These are phyloP conservation scores for Phytophthora palmivora DNA, from an alignment of 352 stramenopile genomes.

Conservation along the genomic window DNA sequence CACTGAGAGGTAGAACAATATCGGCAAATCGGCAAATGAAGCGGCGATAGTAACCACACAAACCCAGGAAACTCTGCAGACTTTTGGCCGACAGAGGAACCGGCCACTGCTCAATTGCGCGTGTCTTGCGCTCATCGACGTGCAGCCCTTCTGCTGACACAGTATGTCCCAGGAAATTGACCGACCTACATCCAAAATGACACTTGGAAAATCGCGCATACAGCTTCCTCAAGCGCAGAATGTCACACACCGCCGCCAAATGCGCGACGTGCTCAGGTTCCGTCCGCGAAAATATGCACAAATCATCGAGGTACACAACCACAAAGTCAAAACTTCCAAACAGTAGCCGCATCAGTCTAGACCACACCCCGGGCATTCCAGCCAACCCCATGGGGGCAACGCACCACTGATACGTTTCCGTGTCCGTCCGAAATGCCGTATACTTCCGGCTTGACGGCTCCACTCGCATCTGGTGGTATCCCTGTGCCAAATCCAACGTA, in stretches of 20 bases:
- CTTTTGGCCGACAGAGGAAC: slow-evolving; percentile 15
- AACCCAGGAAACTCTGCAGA: slow-evolving; percentile 38
- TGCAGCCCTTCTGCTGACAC: slow-evolving; percentile 17
- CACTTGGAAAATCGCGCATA: slow-evolving; percentile 35
- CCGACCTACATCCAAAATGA: slow-evolving; percentile 14
- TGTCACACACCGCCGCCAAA: slow-evolving; percentile 31
- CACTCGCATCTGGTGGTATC: slow-evolving; percentile 44
- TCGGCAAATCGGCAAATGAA: slow-evolving; percentile 32
- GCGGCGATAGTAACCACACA: slow-evolving; percentile 38
- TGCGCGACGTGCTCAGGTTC: slow-evolving; percentile 20
- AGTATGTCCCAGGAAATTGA: slow-evolving; percentile 40
- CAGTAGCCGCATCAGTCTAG: slow-evolving; percentile 35
- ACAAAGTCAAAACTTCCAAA: slow-evolving; percentile 38
- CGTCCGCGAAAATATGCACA: slow-evolving; percentile 32
- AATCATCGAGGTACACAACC: slow-evolving; percentile 42
- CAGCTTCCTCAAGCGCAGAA: slow-evolving; percentile 28
- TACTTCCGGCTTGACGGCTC: slow-evolving; percentile 16
- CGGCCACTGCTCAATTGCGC: slow-evolving; percentile 24
- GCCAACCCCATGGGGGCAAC: slow-evolving; percentile 44
- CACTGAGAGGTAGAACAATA: slow-evolving; percentile 25
- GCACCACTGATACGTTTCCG: slow-evolving; percentile 49
- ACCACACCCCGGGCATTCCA: slow-evolving; percentile 53
- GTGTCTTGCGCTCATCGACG: slow-evolving; percentile 34
- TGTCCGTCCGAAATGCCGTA: slow-evolving; percentile 40
- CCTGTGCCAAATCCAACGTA: slow-evolving; percentile 37